A percentile compares a stretch with the other conserved stretches of the same genome.
Evolutionary conservation across 441 rosid genomes (phyloP).

Genomic region (Macaranga tanarius): DNA sequence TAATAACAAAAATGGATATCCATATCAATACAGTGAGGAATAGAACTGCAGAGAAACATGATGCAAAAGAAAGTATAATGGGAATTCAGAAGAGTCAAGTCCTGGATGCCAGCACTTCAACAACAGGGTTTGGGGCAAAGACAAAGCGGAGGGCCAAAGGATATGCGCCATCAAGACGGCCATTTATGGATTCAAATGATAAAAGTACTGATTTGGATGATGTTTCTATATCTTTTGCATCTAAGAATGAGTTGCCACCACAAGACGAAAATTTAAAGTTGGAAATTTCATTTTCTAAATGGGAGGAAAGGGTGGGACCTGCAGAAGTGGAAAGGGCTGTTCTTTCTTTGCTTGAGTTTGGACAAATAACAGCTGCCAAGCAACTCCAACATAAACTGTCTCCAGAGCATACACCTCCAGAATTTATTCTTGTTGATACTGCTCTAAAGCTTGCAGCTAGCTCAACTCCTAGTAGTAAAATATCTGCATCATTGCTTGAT

Average conservation of each 20-base stretch:
- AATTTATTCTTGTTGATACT: constrained; percentile 72
- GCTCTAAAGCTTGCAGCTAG: constrained; percentile 79
- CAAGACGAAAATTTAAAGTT: constrained; percentile 66
- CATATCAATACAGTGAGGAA: constrained; percentile 73
- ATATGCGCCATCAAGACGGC: constrained; percentile 57
- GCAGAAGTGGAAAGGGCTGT: constrained; percentile 95
- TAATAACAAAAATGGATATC: constrained; percentile 90
- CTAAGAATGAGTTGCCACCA: constrained; percentile 58
- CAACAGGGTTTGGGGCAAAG: constrained; percentile 53
- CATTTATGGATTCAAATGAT: constrained; percentile 57
- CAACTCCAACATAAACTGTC: constrained; percentile 95
- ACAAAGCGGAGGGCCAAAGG: constrained; percentile 86
- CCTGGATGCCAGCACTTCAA: constrained; percentile 48
- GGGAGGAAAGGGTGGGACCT: constrained; percentile 94
- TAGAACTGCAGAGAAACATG: constrained; percentile 63
- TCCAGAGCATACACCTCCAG: constrained; percentile 71
- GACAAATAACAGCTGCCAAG: constrained; percentile 94
- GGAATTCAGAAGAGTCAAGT: constrained; percentile 58
- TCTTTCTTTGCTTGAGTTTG: constrained; percentile 90
- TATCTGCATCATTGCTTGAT: constrained; percentile 51
- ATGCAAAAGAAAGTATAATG: constrained; percentile 49
- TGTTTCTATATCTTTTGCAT: constrained; percentile 37
- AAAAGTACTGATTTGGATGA: constrained; percentile 64
- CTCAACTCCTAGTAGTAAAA: constrained; percentile 58
- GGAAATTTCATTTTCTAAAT: constrained; percentile 79